phyloP scores from a whole-genome alignment of 2,329 filamentous ascomycete genomes.

The Calonectria pseudoreteaudii region DNA sequence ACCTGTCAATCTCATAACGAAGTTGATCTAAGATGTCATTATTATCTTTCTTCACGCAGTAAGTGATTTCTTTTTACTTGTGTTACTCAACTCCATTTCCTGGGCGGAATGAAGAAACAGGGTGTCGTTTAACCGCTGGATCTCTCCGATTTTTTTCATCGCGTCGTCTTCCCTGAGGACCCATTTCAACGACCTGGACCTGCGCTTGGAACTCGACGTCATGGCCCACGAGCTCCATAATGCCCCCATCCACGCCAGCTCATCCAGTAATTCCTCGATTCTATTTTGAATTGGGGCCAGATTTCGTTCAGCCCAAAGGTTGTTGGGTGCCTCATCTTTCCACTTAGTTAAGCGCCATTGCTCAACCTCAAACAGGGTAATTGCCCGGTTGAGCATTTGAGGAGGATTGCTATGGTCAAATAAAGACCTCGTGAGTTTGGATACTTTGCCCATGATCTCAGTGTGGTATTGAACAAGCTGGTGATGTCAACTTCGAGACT shows the following conservation, averaged over 20 bases:
- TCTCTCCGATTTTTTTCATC: neutral
- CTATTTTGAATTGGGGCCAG: neutral
- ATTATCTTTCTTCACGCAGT: no score
- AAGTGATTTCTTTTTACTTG: neutral
- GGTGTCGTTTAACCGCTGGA: neutral
- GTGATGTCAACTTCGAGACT: neutral
- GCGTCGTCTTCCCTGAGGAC: neutral
- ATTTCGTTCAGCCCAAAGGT: neutral
- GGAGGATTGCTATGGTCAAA: constrained; percentile 1
- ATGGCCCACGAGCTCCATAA: neutral
- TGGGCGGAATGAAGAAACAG: neutral
- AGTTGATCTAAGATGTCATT: neutral
- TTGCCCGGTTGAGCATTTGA: neutral
- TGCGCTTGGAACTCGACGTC: neutral
- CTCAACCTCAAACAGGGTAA: neutral
- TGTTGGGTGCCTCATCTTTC: neutral
- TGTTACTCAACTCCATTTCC: constrained; percentile 3
- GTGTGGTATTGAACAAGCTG: neutral
- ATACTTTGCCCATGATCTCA: neutral
- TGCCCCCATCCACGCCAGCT: neutral
- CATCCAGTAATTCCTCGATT: neutral
- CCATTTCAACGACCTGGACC: neutral
- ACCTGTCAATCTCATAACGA: neutral
- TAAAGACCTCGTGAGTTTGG: neutral
- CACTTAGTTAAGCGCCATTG: neutral